Evolutionary conservation across 371 early-diverging fungal species (phyloP).

Genomic region (Saksenaea oblongispora): DNA sequence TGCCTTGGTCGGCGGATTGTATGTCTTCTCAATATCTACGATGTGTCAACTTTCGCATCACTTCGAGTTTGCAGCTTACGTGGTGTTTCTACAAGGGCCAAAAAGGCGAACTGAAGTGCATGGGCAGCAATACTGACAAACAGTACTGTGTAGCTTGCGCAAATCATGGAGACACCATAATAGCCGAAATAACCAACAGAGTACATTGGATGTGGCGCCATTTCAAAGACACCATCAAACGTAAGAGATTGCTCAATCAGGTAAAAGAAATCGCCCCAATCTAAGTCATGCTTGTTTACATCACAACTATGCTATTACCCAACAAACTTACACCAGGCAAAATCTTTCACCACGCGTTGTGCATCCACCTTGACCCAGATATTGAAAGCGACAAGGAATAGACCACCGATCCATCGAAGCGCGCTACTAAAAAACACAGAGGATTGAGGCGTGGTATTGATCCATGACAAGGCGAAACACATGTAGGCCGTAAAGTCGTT

Average conservation of each 20-base stretch:
- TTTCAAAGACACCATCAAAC: slow-evolving; percentile 89
- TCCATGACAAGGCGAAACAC: slow-evolving; percentile 70
- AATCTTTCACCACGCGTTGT: slow-evolving; percentile 88
- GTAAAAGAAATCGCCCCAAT: slow-evolving; percentile 97
- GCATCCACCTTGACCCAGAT: slow-evolving; percentile 92
- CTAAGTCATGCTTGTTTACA: slow-evolving; percentile 24
- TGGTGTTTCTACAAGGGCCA: slow-evolving; percentile 86
- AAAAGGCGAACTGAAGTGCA: slow-evolving; percentile 78
- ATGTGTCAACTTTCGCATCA: too few relatives aligned
- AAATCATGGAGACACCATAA: slow-evolving; percentile 86
- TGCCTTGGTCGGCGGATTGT: slow-evolving; percentile 60
- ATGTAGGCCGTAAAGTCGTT: slow-evolving; percentile 85
- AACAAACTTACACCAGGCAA: slow-evolving; percentile 82
- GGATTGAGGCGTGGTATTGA: slow-evolving; percentile 42
- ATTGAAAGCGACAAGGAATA: slow-evolving; percentile 77
- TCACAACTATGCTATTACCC: too few relatives aligned
- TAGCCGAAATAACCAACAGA: slow-evolving; percentile 92
- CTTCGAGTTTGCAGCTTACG: slow-evolving; percentile 44
- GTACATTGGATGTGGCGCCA: slow-evolving; percentile 96
- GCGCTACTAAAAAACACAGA: slow-evolving; percentile 45
- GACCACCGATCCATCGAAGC: slow-evolving; percentile 72
- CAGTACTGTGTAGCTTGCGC: slow-evolving; percentile 78
- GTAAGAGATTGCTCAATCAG: slow-evolving; percentile 76
- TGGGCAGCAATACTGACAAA: slow-evolving; percentile 84
- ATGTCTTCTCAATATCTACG: slow-evolving; percentile 81